These are phyloP conservation scores for Ceriops zippeliana DNA, from an alignment of 345 rosid genomes.

Conservation along the genomic window DNA sequence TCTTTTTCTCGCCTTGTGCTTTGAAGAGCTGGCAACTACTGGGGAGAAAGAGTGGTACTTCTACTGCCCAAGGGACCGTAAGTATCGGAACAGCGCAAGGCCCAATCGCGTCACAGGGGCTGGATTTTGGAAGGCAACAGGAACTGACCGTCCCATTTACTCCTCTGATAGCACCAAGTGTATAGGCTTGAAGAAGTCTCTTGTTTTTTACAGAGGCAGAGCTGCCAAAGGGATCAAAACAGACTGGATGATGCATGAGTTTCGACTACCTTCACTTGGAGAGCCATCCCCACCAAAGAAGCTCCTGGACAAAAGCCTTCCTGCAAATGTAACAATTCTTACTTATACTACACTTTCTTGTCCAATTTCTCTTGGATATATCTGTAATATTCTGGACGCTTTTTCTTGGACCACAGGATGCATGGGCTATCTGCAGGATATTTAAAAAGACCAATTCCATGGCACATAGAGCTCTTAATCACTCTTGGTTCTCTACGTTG, in stretches of 20 bases:
- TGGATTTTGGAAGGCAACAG: constrained; percentile 97
- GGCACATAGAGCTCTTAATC: constrained; percentile 65
- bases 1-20: neutral
- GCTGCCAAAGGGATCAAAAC: constrained; percentile 92
- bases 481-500: constrained; percentile 44
- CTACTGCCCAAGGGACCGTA: constrained; percentile 88
- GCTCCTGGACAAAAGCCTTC: constrained; percentile 53
- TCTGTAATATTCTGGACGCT: neutral
- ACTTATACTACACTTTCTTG: neutral
- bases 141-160: constrained; percentile 90
- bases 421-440: constrained; percentile 97
- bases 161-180: constrained; percentile 68
- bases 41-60: constrained; percentile 97
- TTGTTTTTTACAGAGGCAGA: constrained; percentile 88
- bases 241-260: constrained; percentile 99
- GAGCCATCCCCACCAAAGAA: constrained; percentile 53
- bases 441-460: constrained; percentile 76
- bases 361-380: neutral
- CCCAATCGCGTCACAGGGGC: constrained; percentile 93
- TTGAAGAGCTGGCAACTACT: constrained; percentile 59
- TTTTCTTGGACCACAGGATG: constrained; percentile 44
- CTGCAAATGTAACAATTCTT: constrained; percentile 48
- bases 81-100: constrained; percentile 82
- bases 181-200: constrained; percentile 87
- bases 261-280: constrained; percentile 68